Conservation (phyloP, 306 rosid genomes). For the Vigna hirtella region DNA sequence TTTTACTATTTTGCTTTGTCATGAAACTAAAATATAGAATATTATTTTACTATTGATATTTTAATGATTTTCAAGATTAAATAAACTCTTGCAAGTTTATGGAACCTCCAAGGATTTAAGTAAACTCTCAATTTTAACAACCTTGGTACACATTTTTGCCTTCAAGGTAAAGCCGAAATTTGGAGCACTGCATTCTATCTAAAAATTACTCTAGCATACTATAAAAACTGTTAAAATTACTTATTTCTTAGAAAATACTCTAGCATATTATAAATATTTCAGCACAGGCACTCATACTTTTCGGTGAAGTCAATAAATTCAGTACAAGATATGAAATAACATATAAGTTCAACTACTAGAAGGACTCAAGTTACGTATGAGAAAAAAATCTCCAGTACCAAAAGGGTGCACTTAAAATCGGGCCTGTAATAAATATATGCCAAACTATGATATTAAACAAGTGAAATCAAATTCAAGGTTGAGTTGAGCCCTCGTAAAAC, state of each 20-base stretch:
- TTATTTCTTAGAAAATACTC: not conserved
- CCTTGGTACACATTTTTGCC: not conserved
- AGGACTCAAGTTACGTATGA: constrained; percentile 3
- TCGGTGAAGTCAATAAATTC: not conserved
- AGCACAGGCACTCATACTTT: not conserved
- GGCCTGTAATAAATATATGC: not conserved
- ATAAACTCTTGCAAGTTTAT: too few relatives aligned
- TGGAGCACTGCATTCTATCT: too few relatives aligned
- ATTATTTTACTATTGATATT: too few relatives aligned
- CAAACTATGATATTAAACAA: not conserved
- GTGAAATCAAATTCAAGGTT: constrained; percentile 39
- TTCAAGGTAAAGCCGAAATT: not conserved
- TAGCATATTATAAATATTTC: not conserved
- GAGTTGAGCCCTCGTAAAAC: constrained; percentile 53
- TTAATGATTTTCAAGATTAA: too few relatives aligned
- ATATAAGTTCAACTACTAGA: not conserved
- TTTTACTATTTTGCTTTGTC: too few relatives aligned
- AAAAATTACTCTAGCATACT: too few relatives aligned
- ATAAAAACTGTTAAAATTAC: not conserved
- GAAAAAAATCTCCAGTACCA: constrained; percentile 60
- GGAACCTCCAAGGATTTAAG: too few relatives aligned
- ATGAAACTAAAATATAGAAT: too few relatives aligned
- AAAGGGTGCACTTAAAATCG: constrained; percentile 57
- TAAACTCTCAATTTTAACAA: too few relatives aligned
- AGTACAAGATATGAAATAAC: not conserved